Conservation (phyloP, 2,329 filamentous ascomycete species). For the Penicillium sp. region DNA sequence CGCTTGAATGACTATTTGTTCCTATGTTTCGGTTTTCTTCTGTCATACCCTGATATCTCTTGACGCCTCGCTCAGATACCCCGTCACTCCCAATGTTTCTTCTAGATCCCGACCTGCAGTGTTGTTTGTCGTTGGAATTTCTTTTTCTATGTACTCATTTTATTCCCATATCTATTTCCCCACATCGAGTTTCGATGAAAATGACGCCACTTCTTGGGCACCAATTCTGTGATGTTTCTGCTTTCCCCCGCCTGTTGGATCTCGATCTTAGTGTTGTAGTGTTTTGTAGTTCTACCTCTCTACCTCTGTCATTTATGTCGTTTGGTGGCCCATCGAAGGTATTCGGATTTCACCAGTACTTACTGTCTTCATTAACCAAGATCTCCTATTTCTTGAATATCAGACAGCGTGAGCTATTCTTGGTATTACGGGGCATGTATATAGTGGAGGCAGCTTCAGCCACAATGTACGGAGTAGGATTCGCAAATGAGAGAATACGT, state of each 20-base stretch:
- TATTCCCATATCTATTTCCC: constrained; percentile 10
- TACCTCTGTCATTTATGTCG: neutral
- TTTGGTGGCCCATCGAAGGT: neutral
- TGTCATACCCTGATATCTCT: constrained; percentile 27
- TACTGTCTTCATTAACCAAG: neutral
- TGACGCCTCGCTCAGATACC: constrained; percentile 34
- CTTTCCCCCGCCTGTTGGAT: neutral
- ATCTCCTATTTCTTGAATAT: neutral
- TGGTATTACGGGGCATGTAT: neutral
- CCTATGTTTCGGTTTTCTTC: constrained; percentile 24
- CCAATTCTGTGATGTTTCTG: neutral
- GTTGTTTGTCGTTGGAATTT: constrained; percentile 17
- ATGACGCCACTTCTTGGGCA: constrained; percentile 2
- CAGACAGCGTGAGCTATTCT: too few species aligned
- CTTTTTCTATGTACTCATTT: constrained; percentile 14
- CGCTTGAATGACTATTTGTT: constrained; percentile 21
- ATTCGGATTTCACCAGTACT: too few species aligned
- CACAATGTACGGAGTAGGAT: neutral
- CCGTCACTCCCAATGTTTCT: constrained; percentile 26
- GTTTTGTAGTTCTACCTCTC: constrained; percentile 12
- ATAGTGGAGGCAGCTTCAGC: constrained; percentile 1
- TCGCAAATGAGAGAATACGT: neutral
- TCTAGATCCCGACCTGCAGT: constrained; percentile 24
- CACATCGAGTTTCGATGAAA: constrained; percentile 21
- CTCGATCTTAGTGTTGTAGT: constrained; percentile 6